Evolutionary conservation across 2,329 filamentous ascomycete species (phyloP).

Genomic region (Exserohilum turcica): DNA sequence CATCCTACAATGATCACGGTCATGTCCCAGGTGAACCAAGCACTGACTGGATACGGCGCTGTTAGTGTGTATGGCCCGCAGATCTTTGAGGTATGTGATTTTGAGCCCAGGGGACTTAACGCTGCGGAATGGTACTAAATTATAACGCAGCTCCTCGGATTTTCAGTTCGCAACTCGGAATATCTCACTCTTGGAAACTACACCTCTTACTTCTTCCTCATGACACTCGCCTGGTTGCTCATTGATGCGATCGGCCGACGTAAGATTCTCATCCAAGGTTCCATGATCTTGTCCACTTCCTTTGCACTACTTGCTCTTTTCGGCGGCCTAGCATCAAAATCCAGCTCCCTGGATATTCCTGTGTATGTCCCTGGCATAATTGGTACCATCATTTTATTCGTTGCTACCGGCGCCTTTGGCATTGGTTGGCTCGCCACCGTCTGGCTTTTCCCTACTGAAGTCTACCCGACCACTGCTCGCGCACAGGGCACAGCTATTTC

Average conservation of each 20-base stretch:
- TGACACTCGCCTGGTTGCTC: constrained; percentile 65
- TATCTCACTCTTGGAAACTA: constrained; percentile 66
- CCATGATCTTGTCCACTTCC: constrained; percentile 53
- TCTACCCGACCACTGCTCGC: constrained; percentile 60
- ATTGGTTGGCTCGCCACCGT: constrained; percentile 65
- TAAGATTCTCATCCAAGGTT: constrained; percentile 60
- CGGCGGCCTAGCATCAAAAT: constrained; percentile 55
- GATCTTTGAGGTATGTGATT: constrained; percentile 58
- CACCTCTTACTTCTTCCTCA: constrained; percentile 64
- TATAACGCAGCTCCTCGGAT: constrained; percentile 63
- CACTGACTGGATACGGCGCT: constrained; percentile 63
- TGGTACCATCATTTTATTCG: constrained; percentile 59
- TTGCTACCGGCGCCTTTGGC: constrained; percentile 65
- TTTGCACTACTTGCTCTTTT: constrained; percentile 60
- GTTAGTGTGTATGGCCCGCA: constrained; percentile 68
- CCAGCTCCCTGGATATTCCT: constrained; percentile 45
- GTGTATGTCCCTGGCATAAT: constrained; percentile 54
- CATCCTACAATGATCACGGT: constrained; percentile 65
- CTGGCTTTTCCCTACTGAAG: constrained; percentile 66
- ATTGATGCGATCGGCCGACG: constrained; percentile 63
- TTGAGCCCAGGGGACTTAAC: neutral
- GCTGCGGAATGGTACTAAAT: constrained; percentile 50
- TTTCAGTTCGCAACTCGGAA: constrained; percentile 58
- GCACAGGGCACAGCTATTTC: constrained; percentile 61
- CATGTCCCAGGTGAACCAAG: constrained; percentile 68